phyloP scores from a whole-genome alignment of 768 basidiomycete species.

The Suillus sp. region DNA sequence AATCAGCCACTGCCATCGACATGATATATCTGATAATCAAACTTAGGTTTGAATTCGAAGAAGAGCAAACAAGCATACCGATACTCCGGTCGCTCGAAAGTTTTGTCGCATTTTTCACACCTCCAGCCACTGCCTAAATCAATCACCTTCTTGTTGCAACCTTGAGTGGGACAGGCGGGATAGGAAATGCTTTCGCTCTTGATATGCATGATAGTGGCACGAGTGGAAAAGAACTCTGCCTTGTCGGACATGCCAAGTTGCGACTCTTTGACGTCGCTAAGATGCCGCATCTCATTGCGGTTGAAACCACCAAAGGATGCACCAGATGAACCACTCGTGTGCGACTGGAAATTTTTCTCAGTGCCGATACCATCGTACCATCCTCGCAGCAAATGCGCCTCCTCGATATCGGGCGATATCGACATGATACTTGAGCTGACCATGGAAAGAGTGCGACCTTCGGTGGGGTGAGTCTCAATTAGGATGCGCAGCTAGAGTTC shows the following conservation, averaged over 20 bases:
- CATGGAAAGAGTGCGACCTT: conserved; percentile 86
- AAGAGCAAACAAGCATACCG: conserved; percentile 52
- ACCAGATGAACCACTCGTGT: conserved; percentile 48
- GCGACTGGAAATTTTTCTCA: conserved; percentile 67
- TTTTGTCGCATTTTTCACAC: conserved; percentile 90
- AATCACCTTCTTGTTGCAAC: conserved; percentile 89
- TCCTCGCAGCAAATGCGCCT: conserved; percentile 82
- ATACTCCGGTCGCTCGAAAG: conserved; percentile 70
- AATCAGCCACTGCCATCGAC: conserved; percentile 85
- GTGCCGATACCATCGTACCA: conserved; percentile 86
- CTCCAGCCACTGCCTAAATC: conserved; percentile 73
- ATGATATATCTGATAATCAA: conserved; percentile 65
- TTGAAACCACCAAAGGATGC: conserved; percentile 54
- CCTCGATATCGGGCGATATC: conserved; percentile 90
- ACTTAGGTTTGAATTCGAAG: conserved; percentile 7
- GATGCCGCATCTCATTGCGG: conserved; percentile 69
- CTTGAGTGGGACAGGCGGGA: conserved; percentile 79
- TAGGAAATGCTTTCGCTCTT: conserved; percentile 82
- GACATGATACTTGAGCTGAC: conserved; percentile 77
- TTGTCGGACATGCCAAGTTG: conserved; percentile 78
- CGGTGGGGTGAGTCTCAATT: conserved; percentile 13
- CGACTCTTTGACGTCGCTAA: conserved; percentile 78
- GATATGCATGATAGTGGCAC: conserved; percentile 88
- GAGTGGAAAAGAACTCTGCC: conserved; percentile 74
- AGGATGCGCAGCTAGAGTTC: conserved; percentile 14